Conservation (phyloP, 2,329 filamentous ascomycete species). For the Plectosphaerella plurivora region DNA sequence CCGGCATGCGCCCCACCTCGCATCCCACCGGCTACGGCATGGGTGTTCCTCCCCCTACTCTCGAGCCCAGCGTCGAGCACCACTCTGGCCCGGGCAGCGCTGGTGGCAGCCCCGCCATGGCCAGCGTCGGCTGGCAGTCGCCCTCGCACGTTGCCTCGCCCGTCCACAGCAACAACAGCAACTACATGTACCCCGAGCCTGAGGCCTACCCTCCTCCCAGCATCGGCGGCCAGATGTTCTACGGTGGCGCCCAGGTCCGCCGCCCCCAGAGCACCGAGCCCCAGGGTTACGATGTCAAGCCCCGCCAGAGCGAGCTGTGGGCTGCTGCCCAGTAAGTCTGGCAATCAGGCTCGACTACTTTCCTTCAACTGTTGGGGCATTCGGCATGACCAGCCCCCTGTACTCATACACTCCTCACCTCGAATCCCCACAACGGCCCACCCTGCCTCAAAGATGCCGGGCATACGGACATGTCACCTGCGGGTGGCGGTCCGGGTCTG, state of each 20-base stretch:
- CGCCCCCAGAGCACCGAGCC: slow-evolving; percentile 74
- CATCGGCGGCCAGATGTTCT: slow-evolving; percentile 67
- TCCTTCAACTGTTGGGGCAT: too few species aligned
- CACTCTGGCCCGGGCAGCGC: slow-evolving; percentile 64
- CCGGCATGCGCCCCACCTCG: slow-evolving; percentile 67
- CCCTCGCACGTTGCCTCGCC: slow-evolving; percentile 71
- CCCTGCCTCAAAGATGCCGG: background rate
- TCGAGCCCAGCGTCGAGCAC: slow-evolving; percentile 78
- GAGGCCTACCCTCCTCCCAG: slow-evolving; percentile 61
- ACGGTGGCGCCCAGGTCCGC: slow-evolving; percentile 60
- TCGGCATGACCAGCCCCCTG: background rate
- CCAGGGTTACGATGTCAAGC: slow-evolving; percentile 58
- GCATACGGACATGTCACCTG: too few species aligned
- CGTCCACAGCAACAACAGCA: slow-evolving; percentile 57
- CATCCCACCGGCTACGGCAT: slow-evolving; percentile 75
- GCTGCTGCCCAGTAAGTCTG: slow-evolving; percentile 37
- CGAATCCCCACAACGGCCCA: too few species aligned
- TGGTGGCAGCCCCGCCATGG: slow-evolving; percentile 83
- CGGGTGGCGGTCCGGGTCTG: too few species aligned
- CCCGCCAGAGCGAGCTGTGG: slow-evolving; percentile 52
- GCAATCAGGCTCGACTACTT: too few species aligned
- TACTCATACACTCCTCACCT: background rate
- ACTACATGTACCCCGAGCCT: slow-evolving; percentile 79
- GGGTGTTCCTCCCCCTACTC: slow-evolving; percentile 61
- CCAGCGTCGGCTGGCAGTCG: slow-evolving; percentile 78